Percentiles rank a stretch among this genome's conserved stretches.
Evolutionary conservation across 805 yeast species (phyloP).

Genomic region (Saturnispora sanitii): DNA sequence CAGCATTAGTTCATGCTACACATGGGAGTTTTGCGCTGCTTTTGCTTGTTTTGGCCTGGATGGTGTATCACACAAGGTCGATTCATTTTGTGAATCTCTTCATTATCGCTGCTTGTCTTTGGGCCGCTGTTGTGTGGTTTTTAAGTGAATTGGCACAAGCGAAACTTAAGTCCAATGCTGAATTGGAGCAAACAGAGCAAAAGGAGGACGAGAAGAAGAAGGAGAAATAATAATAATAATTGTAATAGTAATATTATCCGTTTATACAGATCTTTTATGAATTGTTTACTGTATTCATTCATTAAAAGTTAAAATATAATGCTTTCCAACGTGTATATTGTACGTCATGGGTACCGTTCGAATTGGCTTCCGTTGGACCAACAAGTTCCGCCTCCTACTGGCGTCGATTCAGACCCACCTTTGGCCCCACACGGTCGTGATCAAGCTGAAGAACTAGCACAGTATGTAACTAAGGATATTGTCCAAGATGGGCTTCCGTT

Average conservation of each 20-base stretch:
- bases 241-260: neutral
- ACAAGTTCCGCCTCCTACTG: constrained; percentile 82
- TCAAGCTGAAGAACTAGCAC: constrained; percentile 76
- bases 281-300: neutral
- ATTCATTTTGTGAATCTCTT: constrained; percentile 55
- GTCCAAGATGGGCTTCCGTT: constrained; percentile 28
- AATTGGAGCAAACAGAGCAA: constrained; percentile 21
- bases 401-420: constrained; percentile 82
- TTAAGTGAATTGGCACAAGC: constrained; percentile 51
- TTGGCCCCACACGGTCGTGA: constrained; percentile 80
- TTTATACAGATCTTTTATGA: neutral
- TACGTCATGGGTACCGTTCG: constrained; percentile 84
- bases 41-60: constrained; percentile 41
- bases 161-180: constrained; percentile 34
- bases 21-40: constrained; percentile 71
- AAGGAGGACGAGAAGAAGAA: constrained; percentile 9
- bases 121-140: constrained; percentile 86
- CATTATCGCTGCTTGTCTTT: constrained; percentile 39
- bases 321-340: constrained; percentile 53
- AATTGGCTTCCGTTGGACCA: constrained; percentile 83
- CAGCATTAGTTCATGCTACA: constrained; percentile 81
- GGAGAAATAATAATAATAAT: neutral
- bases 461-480: constrained; percentile 36
- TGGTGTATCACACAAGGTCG: constrained; percentile 52
- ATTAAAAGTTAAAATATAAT: constrained; percentile 27